Conservation (phyloP, 2,329 filamentous ascomycete species). For the Colletotrichum nymphaeae region DNA sequence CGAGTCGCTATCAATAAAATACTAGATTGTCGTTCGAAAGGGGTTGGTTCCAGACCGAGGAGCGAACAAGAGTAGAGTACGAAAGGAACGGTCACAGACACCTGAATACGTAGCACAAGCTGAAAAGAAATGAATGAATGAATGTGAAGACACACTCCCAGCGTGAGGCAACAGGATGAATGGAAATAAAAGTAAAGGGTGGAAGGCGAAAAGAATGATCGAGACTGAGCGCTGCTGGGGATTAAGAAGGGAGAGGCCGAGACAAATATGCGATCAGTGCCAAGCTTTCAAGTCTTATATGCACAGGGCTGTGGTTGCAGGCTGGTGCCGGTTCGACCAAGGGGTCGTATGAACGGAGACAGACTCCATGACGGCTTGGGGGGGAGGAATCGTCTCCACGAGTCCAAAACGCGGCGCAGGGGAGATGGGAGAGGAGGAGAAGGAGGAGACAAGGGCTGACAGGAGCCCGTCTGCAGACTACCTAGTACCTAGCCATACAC, state of each 20-base stretch:
- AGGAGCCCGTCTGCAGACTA: constrained; percentile 29
- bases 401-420: constrained; percentile 54
- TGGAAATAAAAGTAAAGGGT: constrained; percentile 36
- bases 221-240: constrained; percentile 30
- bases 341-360: constrained; percentile 38
- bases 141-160: constrained; percentile 65
- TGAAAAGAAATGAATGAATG: constrained; percentile 53
- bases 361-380: constrained; percentile 36
- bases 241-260: constrained; percentile 41
- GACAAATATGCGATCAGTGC: constrained; percentile 48
- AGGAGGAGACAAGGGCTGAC: constrained; percentile 38
- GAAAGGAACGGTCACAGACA: constrained; percentile 60
- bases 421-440: constrained; percentile 39
- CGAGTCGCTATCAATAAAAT: constrained; percentile 36
- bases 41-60: constrained; percentile 63
- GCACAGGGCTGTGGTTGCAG: constrained; percentile 42
- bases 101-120: constrained; percentile 46
- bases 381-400: constrained; percentile 48
- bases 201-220: constrained; percentile 43
- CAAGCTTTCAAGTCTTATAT: constrained; percentile 55
- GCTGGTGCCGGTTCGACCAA: constrained; percentile 26
- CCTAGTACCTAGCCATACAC: background rate
- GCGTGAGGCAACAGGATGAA: constrained; percentile 49
- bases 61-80: constrained; percentile 47
- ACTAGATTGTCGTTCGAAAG: constrained; percentile 40